These are phyloP conservation scores for Rostrohypoxylon terebratum DNA, from an alignment of 495 filamentous ascomycete species.

Conservation along the genomic window DNA sequence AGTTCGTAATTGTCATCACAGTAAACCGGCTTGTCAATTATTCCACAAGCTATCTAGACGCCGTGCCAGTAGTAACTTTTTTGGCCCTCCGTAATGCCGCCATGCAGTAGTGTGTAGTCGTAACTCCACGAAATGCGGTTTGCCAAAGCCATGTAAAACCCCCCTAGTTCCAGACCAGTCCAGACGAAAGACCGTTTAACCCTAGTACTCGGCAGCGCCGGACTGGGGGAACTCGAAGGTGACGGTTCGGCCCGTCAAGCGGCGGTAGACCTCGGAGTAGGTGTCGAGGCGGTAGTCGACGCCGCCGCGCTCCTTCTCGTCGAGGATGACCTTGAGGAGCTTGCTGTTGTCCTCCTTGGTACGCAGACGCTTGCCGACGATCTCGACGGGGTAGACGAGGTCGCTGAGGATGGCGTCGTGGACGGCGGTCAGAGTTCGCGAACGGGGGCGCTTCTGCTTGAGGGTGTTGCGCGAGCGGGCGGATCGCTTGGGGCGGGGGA, in stretches of 20 bases:
- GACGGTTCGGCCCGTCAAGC: slow-evolving; percentile 92
- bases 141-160: slow-evolving; percentile 18
- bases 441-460: slow-evolving; percentile 98
- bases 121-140: slow-evolving; percentile 30
- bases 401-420: slow-evolving; percentile 96
- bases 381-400: slow-evolving; percentile 99
- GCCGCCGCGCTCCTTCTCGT: slow-evolving; percentile 99
- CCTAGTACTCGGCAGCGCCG: slow-evolving; percentile 80
- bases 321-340: slow-evolving; percentile 96
- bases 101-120: slow-evolving; percentile 27
- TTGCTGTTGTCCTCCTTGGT: slow-evolving; percentile 98
- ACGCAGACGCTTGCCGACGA: slow-evolving; percentile 96
- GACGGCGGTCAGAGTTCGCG: slow-evolving; percentile 95
- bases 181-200: slow-evolving; percentile 24
- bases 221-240: slow-evolving; percentile 97
- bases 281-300: slow-evolving; percentile 99
- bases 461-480: slow-evolving; percentile 91
- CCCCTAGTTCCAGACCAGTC: slow-evolving; percentile 33
- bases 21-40: slow-evolving; percentile 41
- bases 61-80: slow-evolving; percentile 44
- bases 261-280: slow-evolving; percentile 98
- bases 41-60: slow-evolving; percentile 46
- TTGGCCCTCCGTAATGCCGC: slow-evolving; percentile 38
- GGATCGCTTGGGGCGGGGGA: slow-evolving; percentile 96
- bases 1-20: slow-evolving; percentile 32